Percentiles rank a stretch among this genome's conserved stretches.
These are phyloP conservation scores for Saccharum hybrid DNA, from an alignment of 202 grass and related monocot species.

Conservation along the genomic window DNA sequence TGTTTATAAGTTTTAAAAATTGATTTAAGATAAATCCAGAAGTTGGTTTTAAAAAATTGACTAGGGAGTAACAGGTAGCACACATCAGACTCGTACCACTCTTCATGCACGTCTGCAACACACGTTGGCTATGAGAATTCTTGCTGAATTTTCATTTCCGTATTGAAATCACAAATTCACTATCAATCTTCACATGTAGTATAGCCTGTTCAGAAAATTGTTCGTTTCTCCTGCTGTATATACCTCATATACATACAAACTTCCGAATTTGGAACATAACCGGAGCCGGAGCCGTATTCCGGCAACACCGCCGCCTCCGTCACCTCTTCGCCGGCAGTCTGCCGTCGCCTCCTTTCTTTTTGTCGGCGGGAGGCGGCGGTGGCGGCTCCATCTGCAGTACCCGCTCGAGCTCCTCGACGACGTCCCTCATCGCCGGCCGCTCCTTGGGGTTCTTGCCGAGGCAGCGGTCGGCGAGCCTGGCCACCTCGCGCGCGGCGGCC, in stretches of 20 bases:
- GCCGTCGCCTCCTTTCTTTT: constrained; percentile 15
- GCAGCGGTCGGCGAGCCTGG: constrained; percentile 66
- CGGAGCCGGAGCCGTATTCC: background rate
- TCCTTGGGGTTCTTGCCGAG: constrained; percentile 80
- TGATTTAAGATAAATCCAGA: background rate
- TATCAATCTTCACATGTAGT: background rate
- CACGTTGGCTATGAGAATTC: background rate
- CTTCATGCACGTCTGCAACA: background rate
- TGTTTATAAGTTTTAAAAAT: background rate
- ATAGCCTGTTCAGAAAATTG: background rate
- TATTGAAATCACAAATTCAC: background rate
- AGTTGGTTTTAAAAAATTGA: background rate
- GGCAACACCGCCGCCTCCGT: background rate
- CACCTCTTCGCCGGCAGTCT: constrained; percentile 34
- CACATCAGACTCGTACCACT: background rate
- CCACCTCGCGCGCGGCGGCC: constrained; percentile 57
- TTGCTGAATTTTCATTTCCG: background rate
- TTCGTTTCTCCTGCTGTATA: background rate
- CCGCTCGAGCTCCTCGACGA: constrained; percentile 56
- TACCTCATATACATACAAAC: background rate
- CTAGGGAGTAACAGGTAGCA: background rate
- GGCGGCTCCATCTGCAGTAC: constrained; percentile 53
- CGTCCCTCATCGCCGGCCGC: constrained; percentile 65
- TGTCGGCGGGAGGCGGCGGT: background rate
- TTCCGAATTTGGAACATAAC: background rate